A percentile compares a stretch with the other conserved stretches of the same genome.
Conservation (phyloP, 2,329 filamentous ascomycete species). For the Aspergillus phoenicis region DNA sequence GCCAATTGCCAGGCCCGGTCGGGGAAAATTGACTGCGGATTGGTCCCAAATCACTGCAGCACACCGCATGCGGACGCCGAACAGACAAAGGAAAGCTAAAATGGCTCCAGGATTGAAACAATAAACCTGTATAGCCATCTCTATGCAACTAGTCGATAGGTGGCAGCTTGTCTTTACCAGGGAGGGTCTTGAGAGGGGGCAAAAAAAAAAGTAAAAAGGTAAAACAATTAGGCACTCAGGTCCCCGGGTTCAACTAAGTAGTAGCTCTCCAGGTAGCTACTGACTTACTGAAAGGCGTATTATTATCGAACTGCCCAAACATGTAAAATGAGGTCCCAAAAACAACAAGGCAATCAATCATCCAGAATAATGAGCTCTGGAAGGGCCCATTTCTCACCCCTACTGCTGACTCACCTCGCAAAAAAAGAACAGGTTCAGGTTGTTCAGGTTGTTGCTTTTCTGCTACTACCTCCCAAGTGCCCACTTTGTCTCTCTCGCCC, state of each 20-base stretch:
- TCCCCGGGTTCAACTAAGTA: neutral
- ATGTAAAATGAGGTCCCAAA: too few relatives aligned
- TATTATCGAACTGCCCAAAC: too few relatives aligned
- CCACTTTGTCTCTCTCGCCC: too few relatives aligned
- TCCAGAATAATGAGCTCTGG: slow-evolving; percentile 7
- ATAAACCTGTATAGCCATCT: slow-evolving; percentile 10
- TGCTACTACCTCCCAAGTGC: neutral
- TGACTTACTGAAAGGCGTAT: neutral
- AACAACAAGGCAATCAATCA: too few relatives aligned
- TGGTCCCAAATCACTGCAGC: slow-evolving; percentile 11
- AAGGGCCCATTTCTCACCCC: slow-evolving; percentile 6
- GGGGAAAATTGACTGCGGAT: neutral
- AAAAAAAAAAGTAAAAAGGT: too few relatives aligned
- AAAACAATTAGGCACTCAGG: neutral
- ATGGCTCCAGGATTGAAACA: slow-evolving; percentile 17
- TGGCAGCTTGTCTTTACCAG: neutral
- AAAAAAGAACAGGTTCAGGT: neutral
- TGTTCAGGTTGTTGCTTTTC: neutral
- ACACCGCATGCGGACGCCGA: slow-evolving; percentile 32
- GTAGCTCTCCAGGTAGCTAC: neutral
- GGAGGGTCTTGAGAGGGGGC: too few relatives aligned
- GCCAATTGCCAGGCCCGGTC: neutral
- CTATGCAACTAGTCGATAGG: neutral
- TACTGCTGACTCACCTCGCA: slow-evolving; percentile 1
- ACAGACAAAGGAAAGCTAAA: slow-evolving; percentile 39